Base-by-base conservation (phyloP, 2,329 filamentous ascomycete genomes). In the Albifimbria verrucaria region DNA sequence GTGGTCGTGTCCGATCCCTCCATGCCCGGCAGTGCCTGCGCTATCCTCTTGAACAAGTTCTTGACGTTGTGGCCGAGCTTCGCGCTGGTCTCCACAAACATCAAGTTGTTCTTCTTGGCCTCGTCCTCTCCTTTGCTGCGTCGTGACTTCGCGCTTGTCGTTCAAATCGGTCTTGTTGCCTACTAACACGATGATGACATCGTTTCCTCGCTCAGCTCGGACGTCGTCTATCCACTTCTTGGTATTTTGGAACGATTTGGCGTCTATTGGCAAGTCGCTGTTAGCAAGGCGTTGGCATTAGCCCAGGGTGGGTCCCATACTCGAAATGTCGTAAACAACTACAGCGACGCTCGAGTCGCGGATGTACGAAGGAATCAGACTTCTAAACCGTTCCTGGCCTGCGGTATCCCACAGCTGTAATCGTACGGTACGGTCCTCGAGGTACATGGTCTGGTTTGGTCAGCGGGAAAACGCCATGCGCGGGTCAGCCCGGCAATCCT, bases 221-320 rank as follows among this genome's bases (percentile, higher is more conserved):
- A 99, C 94, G 69, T 99, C 94, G 69, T 99, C 94, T 61, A 99
- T 96, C 94, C 95, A 99, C 81, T 99, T 99, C 68, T 92, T 87
- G 51, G 94, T 99, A 75, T 99, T 97, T 71, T 97, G 89, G 79
- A 99, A 99, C 22, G 92, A 96, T 75, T 97, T 97, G 59, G 89
- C 88, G 72, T 94, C 86, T 90, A 63, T 28, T 20, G 48, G 18
- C 15, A 51, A 60, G 36, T 50, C 48, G 25, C 48, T 47, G 25
- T 24, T n/a, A 15, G 45, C 24, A 53, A 53, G 54, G 62, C 59
- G 60, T 59, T 58, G 52, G 41, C 44, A 41, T 55, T 51, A 57
- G 7, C 6, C 17, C n/a, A 45, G 23, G 56, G 55, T 50, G 51
- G 48, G 25, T 20, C 43, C 20, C 65, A 39, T 76, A 89, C 87